A percentile compares a stretch with the other conserved stretches of the same genome.
phyloP scores from a whole-genome alignment of 768 basidiomycete species.

The Tricholoma terreum region DNA sequence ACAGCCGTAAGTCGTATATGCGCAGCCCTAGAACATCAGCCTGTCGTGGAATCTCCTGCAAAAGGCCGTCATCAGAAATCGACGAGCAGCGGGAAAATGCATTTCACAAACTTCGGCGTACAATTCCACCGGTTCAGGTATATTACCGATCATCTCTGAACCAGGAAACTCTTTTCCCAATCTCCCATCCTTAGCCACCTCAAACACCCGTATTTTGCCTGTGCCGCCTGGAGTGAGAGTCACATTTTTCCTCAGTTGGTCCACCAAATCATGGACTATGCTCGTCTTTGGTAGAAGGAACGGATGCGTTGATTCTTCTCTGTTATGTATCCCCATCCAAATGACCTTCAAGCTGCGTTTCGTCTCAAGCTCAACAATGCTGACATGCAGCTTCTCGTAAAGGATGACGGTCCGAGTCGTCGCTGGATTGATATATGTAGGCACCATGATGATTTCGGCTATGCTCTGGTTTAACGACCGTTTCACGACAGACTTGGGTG shows the following conservation, averaged over 20 bases:
- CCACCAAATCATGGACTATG: constrained; percentile 84
- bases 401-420: constrained; percentile 89
- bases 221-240: constrained; percentile 76
- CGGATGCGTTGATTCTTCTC: constrained; percentile 85
- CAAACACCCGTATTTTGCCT: constrained; percentile 91
- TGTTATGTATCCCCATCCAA: constrained; percentile 97
- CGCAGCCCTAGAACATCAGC: too few species aligned
- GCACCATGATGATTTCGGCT: constrained; percentile 91
- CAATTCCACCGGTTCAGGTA: constrained; percentile 89
- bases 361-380: constrained; percentile 97
- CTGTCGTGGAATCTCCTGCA: constrained; percentile 86
- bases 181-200: constrained; percentile 88
- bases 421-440: constrained; percentile 78
- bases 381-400: constrained; percentile 95
- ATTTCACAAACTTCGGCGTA: constrained; percentile 80
- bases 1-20: too few species aligned
- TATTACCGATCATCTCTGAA: constrained; percentile 96
- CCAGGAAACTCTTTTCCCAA: constrained; percentile 90
- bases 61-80: constrained; percentile 1
- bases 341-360: constrained; percentile 94
- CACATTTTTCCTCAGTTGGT: constrained; percentile 81
- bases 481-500: constrained; percentile 86
- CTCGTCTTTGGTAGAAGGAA: constrained; percentile 98
- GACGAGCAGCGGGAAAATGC: not conserved
- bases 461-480: constrained; percentile 92